phyloP scores from a whole-genome alignment of 495 filamentous ascomycete species.

The Aspergillus biplanus region DNA sequence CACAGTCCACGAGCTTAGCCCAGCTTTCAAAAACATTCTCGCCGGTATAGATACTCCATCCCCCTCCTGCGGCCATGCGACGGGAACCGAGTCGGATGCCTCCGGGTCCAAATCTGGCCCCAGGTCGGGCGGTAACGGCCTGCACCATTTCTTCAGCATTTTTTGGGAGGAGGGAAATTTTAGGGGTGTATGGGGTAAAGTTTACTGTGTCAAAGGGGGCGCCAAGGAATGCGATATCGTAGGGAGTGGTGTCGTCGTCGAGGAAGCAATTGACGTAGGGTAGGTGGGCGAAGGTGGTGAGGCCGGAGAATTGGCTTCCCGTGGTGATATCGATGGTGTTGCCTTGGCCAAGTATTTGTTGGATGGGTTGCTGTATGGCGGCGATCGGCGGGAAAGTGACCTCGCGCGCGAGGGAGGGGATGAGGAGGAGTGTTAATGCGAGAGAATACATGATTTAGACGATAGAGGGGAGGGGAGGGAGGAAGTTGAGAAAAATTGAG shows the following conservation, averaged over 20 bases:
- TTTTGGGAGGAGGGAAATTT: neutral
- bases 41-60: constrained; percentile 49
- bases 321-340: constrained; percentile 31
- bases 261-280: constrained; percentile 49
- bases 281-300: constrained; percentile 54
- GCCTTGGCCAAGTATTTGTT: constrained; percentile 26
- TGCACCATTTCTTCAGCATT: neutral
- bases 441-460: constrained; percentile 5
- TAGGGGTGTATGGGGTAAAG: neutral
- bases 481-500: neutral
- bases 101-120: constrained; percentile 53
- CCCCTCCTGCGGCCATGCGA: constrained; percentile 32
- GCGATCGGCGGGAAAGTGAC: constrained; percentile 44
- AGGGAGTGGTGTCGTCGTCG: constrained; percentile 18
- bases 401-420: constrained; percentile 30
- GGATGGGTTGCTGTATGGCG: constrained; percentile 21
- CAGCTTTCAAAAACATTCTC: constrained; percentile 49
- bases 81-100: constrained; percentile 53
- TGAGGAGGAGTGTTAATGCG: constrained; percentile 2
- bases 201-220: constrained; percentile 56
- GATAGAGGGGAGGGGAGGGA: neutral
- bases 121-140: constrained; percentile 50
- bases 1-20: constrained; percentile 56
- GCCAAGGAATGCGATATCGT: constrained; percentile 42
- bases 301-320: constrained; percentile 40